These are phyloP conservation scores for Capronia coronata DNA, from an alignment of 2,329 filamentous ascomycete genomes.

Conservation along the genomic window DNA sequence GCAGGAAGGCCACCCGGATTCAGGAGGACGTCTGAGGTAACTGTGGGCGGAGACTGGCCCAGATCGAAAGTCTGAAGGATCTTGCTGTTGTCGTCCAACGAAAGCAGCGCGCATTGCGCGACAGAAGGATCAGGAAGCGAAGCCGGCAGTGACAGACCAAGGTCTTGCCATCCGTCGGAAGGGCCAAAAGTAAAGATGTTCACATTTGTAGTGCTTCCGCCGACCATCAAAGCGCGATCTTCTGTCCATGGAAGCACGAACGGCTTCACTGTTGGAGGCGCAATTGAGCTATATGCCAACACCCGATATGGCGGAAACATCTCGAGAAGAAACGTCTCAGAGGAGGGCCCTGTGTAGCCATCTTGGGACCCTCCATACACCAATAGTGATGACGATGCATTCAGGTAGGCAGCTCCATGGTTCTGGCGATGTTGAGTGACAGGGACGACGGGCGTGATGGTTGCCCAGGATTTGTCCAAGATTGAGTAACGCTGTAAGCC, in stretches of 20 bases:
- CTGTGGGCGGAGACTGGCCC: constrained; percentile 64
- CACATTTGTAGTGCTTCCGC: constrained; percentile 60
- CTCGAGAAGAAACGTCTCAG: constrained; percentile 68
- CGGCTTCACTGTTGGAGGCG: constrained; percentile 60
- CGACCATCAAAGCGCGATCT: constrained; percentile 65
- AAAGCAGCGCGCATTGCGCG: constrained; percentile 60
- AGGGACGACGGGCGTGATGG: constrained; percentile 43
- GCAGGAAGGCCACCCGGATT: constrained; percentile 51
- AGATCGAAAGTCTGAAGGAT: constrained; percentile 74
- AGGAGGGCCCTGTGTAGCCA: constrained; percentile 52
- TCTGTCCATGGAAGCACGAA: constrained; percentile 69
- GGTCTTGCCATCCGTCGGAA: constrained; percentile 58
- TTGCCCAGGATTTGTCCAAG: constrained; percentile 52
- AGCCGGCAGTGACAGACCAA: constrained; percentile 57
- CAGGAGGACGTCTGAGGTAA: constrained; percentile 63
- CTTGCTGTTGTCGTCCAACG: constrained; percentile 68
- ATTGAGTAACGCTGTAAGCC: constrained; percentile 69
- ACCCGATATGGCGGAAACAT: constrained; percentile 60
- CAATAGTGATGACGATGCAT: constrained; percentile 63
- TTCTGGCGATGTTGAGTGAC: constrained; percentile 63
- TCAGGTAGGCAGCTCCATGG: constrained; percentile 71
- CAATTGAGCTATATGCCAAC: constrained; percentile 51
- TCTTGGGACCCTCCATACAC: constrained; percentile 72
- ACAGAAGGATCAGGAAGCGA: constrained; percentile 55
- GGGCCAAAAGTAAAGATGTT: constrained; percentile 67